Conservation (phyloP, 2,329 filamentous ascomycete genomes). For the Zymoseptoria crescenta region DNA sequence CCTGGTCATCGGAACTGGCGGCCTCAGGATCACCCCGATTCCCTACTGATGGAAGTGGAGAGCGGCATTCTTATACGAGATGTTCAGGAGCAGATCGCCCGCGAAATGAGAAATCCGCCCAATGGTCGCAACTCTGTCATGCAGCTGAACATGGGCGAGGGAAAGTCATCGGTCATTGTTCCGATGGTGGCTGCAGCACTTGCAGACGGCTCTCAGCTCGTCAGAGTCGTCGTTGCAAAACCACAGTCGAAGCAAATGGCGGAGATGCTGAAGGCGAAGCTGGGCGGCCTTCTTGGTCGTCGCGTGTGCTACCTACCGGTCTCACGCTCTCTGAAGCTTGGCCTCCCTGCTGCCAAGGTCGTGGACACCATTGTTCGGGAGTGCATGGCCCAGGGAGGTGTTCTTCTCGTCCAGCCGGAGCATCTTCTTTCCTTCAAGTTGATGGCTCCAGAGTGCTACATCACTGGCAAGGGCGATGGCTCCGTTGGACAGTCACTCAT, state of each 20-base stretch:
- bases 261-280: constrained; percentile 46
- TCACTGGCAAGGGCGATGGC: constrained; percentile 35
- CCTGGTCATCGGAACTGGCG: neutral
- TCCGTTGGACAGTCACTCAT: constrained; percentile 43
- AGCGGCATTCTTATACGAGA: constrained; percentile 53
- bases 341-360: constrained; percentile 19
- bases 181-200: constrained; percentile 50
- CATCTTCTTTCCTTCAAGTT: constrained; percentile 58
- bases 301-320: constrained; percentile 51
- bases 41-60: constrained; percentile 38
- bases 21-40: neutral
- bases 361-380: constrained; percentile 36
- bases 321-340: constrained; percentile 43
- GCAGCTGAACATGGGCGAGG: constrained; percentile 65
- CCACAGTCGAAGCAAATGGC: constrained; percentile 51
- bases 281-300: constrained; percentile 50
- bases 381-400: constrained; percentile 39
- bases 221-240: constrained; percentile 50
- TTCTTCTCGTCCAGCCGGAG: constrained; percentile 56
- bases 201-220: constrained; percentile 37
- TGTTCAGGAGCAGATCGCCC: constrained; percentile 55
- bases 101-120: constrained; percentile 49
- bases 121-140: constrained; percentile 46
- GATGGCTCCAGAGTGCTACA: constrained; percentile 51
- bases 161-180: constrained; percentile 61